These are phyloP conservation scores for Auricularia cornea DNA, from an alignment of 768 basidiomycete genomes.

Conservation along the genomic window DNA sequence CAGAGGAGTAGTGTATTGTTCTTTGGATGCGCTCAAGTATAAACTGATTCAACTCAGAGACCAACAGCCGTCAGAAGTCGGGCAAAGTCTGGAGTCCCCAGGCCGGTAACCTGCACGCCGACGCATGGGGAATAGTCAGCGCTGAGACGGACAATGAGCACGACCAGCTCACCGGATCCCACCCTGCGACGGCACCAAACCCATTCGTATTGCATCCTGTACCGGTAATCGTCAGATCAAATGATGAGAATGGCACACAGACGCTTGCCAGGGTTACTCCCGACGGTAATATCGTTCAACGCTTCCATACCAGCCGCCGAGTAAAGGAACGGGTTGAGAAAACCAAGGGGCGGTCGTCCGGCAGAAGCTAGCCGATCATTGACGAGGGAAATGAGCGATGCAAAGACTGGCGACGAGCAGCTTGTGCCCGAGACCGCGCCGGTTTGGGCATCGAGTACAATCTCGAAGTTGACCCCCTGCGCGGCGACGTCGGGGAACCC, in stretches of 20 bases:
- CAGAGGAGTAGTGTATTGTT: no score
- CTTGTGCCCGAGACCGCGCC: conserved; percentile 9
- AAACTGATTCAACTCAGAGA: no score
- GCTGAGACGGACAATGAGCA: neutral
- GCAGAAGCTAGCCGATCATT: conserved; percentile 22
- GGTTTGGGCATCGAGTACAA: conserved; percentile 5
- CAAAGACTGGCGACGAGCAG: conserved; percentile 19
- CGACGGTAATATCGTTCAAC: conserved; percentile 18
- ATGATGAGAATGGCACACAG: neutral
- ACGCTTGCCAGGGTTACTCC: conserved; percentile 7
- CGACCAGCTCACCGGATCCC: conserved; percentile 17
- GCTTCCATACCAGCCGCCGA: conserved; percentile 13
- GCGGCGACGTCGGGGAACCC: conserved; percentile 17
- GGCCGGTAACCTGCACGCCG: conserved; percentile 12
- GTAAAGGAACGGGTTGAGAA: conserved; percentile 15
- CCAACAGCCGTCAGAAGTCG: neutral
- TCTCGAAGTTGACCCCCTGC: conserved; percentile 9
- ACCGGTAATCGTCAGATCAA: conserved; percentile 2
- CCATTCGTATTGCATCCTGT: conserved; percentile 17
- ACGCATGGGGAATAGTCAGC: neutral
- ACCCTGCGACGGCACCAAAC: conserved; percentile 20
- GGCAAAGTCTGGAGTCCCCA: conserved; percentile 13
- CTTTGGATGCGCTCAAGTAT: no score
- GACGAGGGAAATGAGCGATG: conserved; percentile 21
- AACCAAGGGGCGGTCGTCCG: conserved; percentile 11